Base-by-base conservation (phyloP, 495 filamentous ascomycete species). In the Lasiosphaeriaceae sp. region DNA sequence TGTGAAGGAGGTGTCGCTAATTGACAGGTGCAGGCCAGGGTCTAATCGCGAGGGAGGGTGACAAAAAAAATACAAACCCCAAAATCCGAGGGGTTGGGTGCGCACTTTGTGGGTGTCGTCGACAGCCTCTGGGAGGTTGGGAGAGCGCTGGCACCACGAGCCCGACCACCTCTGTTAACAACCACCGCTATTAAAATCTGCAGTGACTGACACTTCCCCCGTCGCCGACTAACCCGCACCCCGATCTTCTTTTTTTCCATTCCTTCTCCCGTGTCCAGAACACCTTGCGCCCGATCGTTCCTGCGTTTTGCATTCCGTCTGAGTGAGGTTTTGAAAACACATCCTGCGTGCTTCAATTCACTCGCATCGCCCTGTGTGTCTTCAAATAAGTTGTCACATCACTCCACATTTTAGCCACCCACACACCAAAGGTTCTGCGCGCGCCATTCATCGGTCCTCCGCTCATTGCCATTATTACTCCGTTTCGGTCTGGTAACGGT, bases 71-170 rank as follows among this genome's bases (percentile, higher is more conserved):
- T 45, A 14, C 14, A 51, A 35, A 47, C n/a, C 26, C 19, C 23
- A 41, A 59, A 69, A 70, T 51, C 29, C 61, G 60, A 61, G 68
- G 56, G 68, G 68, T 64, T 71, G 68, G 68, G 61, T 53, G 56
- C 49, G 23, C 24, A 24, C 29, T 21, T 47, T 22, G 12, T 37
- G 21, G 47, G n/a, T 37, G 54, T 44, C 46, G 24, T 39, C 34
- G 47, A 47, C 57, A 58, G 48, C 47, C 57, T 59, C 37, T 20
- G 65, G 67, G 67, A 62, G 67, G 67, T 64, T 70, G 67, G 67
- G 59, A 20, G 52, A 57, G 52, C 48, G 58, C 58, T 54, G 57
- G 61, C 60, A 56, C 17, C 58, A 56, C 52, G 56, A 34, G 52
- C 65, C 58, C 65, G 63, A 63, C 62, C 59, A 63, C 56, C 59